Conservation (phyloP, 257 asterid genomes). For the Solanum infundibuliforme region DNA sequence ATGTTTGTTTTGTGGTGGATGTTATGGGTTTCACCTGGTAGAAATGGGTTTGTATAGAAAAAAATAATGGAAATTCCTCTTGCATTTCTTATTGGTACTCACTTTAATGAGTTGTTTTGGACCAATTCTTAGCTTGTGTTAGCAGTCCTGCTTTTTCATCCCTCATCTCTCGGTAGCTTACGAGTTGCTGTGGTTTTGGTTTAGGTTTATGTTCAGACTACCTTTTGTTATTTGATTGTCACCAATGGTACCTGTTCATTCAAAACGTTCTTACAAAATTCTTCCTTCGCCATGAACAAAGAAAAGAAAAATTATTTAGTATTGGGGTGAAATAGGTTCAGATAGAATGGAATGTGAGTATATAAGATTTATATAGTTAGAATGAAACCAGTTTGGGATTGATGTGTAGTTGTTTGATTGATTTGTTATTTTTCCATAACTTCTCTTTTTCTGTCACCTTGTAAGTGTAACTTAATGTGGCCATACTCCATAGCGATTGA, state of each 20-base stretch:
- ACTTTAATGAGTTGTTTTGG: not conserved
- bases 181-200: not conserved
- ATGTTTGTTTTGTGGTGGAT: not conserved
- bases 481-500: not conserved
- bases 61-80: not conserved
- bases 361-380: not conserved
- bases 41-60: too few relatives aligned
- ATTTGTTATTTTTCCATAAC: not conserved
- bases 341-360: not conserved
- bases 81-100: not conserved
- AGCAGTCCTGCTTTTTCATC: not conserved
- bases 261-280: not conserved
- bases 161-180: not conserved
- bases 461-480: not conserved
- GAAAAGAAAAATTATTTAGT: not conserved
- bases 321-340: not conserved
- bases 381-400: not conserved
- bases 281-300: not conserved
- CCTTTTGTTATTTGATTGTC: not conserved
- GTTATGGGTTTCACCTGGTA: not conserved
- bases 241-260: not conserved
- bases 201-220: not conserved
- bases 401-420: not conserved
- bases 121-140: not conserved
- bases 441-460: not conserved